A percentile compares a stretch with the other conserved stretches of the same genome.
These are phyloP conservation scores for Phaeophleospora eucalypticola DNA, from an alignment of 2,329 filamentous ascomycete species.

Conservation along the genomic window DNA sequence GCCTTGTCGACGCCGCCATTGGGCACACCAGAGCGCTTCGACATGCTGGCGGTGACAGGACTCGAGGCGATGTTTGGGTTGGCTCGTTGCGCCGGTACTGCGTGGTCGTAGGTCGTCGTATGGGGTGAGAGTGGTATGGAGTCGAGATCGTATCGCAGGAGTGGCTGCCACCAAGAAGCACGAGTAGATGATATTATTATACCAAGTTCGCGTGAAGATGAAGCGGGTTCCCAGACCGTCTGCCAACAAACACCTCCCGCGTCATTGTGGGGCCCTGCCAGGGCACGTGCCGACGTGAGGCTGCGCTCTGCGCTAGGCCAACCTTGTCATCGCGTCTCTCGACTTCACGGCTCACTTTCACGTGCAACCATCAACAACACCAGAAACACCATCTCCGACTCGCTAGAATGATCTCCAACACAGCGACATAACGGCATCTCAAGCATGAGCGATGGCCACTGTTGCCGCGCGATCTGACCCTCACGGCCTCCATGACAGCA, in stretches of 20 bases:
- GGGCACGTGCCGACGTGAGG: conserved; percentile 5
- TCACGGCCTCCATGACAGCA: conserved; percentile 1
- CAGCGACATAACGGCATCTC: neutral
- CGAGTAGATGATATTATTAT: too few species aligned
- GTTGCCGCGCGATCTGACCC: conserved; percentile 3
- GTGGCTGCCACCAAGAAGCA: too few species aligned
- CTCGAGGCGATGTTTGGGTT: conserved; percentile 3
- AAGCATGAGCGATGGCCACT: conserved; percentile 16
- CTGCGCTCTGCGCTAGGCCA: too few species aligned
- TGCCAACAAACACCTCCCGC: neutral
- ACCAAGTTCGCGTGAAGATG: too few species aligned
- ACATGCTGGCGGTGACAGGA: conserved; percentile 47
- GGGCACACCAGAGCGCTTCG: conserved; percentile 55
- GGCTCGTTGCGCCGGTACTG: neutral
- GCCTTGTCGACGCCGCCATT: conserved; percentile 48
- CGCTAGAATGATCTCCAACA: too few species aligned
- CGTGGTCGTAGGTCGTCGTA: too few species aligned
- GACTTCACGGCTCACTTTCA: too few species aligned
- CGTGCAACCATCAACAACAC: neutral
- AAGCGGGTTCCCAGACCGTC: neutral
- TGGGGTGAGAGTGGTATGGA: too few species aligned
- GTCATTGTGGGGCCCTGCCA: conserved; percentile 2
- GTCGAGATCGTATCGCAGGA: too few species aligned
- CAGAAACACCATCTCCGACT: neutral
- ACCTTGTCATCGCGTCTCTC: too few species aligned